A percentile compares a stretch with the other conserved stretches of the same genome.
Conservation (phyloP, 2,329 filamentous ascomycete genomes). For the Achaetomium macrosporum region DNA sequence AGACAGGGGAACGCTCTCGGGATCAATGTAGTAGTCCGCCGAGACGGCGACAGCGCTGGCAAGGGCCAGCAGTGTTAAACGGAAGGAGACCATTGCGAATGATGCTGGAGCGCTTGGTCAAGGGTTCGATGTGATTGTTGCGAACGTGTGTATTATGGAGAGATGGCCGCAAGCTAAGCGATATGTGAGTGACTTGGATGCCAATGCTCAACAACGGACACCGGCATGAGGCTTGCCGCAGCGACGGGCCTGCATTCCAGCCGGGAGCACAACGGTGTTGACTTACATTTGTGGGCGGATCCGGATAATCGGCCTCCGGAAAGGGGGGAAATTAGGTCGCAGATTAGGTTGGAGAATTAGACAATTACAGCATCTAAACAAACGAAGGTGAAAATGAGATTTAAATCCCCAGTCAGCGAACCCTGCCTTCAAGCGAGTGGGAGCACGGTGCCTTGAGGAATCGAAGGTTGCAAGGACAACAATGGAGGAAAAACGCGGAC, state of each 20-base stretch:
- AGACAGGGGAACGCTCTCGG: constrained; percentile 48
- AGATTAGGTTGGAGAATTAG: constrained; percentile 5
- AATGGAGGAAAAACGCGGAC: constrained; percentile 15
- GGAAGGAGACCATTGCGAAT: constrained; percentile 48
- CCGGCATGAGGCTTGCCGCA: constrained; percentile 6
- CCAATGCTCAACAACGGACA: not conserved
- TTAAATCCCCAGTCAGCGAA: not conserved
- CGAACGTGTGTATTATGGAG: not conserved
- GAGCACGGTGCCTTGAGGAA: constrained; percentile 14
- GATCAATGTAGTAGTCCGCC: constrained; percentile 57
- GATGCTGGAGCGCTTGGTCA: not conserved
- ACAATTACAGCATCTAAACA: constrained; percentile 8
- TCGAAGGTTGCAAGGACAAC: constrained; percentile 2
- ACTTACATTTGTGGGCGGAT: constrained; percentile 4
- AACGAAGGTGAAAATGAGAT: constrained; percentile 19
- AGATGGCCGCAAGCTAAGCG: constrained; percentile 5
- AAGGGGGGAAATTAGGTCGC: not conserved
- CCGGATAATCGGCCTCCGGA: not conserved
- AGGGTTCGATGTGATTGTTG: not conserved
- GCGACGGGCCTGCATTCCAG: constrained; percentile 10
- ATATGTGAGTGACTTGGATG: constrained; percentile 9
- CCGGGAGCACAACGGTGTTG: not conserved
- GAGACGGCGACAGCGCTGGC: constrained; percentile 50
- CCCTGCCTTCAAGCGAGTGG: constrained; percentile 21
- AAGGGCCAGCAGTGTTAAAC: constrained; percentile 47